Conservation (phyloP, 2,329 filamentous ascomycete species). For the Emydomyces testavorans region DNA sequence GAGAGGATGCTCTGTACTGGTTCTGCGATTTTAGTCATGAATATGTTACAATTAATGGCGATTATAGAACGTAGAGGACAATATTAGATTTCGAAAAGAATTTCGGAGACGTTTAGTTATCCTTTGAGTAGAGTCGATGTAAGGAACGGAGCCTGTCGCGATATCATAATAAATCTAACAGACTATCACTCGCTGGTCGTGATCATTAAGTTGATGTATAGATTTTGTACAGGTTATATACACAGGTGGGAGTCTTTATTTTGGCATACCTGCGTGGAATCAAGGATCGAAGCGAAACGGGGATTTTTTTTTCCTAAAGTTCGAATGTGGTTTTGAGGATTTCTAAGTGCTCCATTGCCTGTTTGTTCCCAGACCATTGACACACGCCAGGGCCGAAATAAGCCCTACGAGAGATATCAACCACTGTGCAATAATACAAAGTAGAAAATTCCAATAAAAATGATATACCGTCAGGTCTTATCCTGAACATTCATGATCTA, state of each 20-base stretch:
- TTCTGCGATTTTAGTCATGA: constrained; percentile 59
- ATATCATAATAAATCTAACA: no score
- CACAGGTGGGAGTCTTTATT: constrained; percentile 15
- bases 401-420: constrained; percentile 3
- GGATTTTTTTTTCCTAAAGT: constrained; percentile 2
- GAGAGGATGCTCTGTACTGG: constrained; percentile 49
- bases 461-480: constrained; percentile 5
- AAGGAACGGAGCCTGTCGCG: no score
- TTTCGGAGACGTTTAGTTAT: background rate
- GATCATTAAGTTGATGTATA: constrained; percentile 5
- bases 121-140: background rate
- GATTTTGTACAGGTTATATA: constrained; percentile 11
- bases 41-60: constrained; percentile 58
- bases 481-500: constrained; percentile 20
- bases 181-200: background rate
- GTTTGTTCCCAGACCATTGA: background rate
- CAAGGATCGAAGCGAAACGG: background rate
- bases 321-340: background rate
- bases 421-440: constrained; percentile 14
- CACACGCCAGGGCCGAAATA: constrained; percentile 9
- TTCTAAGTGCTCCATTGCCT: constrained; percentile 3
- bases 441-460: constrained; percentile 12
- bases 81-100: background rate
- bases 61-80: constrained; percentile 47
- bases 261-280: constrained; percentile 22